Conservation (phyloP, 2,329 filamentous ascomycete species). For the Talaromyces sp. region DNA sequence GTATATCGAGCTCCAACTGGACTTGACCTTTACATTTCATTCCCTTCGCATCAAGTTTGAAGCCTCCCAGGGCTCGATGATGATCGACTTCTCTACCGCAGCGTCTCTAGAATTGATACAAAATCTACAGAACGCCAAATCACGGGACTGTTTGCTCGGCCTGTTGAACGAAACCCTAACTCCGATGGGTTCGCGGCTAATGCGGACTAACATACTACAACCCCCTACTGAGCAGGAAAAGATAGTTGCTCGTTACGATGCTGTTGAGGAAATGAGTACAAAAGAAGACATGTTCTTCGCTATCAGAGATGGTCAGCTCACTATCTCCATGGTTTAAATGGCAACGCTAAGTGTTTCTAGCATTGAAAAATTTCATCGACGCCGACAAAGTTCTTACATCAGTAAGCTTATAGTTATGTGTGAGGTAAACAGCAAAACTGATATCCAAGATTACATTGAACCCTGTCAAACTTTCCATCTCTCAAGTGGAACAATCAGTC, state of each 20-base stretch:
- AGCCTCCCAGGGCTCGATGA: constrained; percentile 87
- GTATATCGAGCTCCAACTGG: constrained; percentile 70
- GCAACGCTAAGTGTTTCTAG: constrained; percentile 39
- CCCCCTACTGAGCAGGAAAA: constrained; percentile 72
- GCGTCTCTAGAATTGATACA: constrained; percentile 85
- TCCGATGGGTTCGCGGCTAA: constrained; percentile 79
- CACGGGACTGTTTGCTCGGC: constrained; percentile 78
- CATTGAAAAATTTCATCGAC: constrained; percentile 72
- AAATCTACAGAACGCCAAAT: constrained; percentile 73
- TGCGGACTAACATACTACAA: constrained; percentile 83
- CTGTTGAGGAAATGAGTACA: constrained; percentile 73
- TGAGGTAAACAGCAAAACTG: constrained; percentile 12
- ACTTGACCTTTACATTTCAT: constrained; percentile 68
- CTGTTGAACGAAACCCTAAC: constrained; percentile 81
- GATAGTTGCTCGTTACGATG: constrained; percentile 71
- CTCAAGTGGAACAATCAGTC: constrained; percentile 73
- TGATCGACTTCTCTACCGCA: constrained; percentile 88
- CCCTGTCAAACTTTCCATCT: constrained; percentile 62
- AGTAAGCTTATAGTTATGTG: constrained; percentile 43
- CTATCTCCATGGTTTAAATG: neutral
- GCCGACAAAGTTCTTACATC: constrained; percentile 75
- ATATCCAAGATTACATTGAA: constrained; percentile 68
- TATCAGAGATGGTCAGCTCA: constrained; percentile 61
- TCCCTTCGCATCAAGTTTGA: constrained; percentile 84
- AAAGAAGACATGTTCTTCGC: constrained; percentile 83